A percentile compares a stretch with the other conserved stretches of the same genome.
phyloP scores from a whole-genome alignment of 768 basidiomycete species.

The Suillus brevipes region DNA sequence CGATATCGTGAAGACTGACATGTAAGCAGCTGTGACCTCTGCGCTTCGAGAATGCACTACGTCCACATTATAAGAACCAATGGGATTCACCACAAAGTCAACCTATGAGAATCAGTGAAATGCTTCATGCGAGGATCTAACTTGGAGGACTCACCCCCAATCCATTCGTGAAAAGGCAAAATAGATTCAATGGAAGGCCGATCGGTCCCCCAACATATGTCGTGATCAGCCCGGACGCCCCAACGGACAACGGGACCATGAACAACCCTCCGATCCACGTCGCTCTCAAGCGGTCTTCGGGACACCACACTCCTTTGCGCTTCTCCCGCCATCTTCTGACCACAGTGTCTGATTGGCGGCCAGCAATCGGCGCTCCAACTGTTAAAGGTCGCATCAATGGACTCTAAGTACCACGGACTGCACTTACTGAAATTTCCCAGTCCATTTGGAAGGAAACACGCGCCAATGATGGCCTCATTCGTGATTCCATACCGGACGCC shows the following conservation, averaged over 20 bases:
- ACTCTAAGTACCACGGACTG: not conserved
- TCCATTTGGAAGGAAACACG: slow-evolving; percentile 27
- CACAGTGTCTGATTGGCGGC: slow-evolving; percentile 55
- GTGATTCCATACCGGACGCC: slow-evolving; percentile 40
- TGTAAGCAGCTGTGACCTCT: not conserved
- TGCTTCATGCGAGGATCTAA: not conserved
- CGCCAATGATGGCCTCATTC: slow-evolving; percentile 24
- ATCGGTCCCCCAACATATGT: slow-evolving; percentile 47
- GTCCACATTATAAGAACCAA: slow-evolving; percentile 43
- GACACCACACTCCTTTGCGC: slow-evolving; percentile 60
- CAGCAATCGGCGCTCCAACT: slow-evolving; percentile 65
- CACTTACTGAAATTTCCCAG: slow-evolving; percentile 27
- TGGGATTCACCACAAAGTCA: slow-evolving; percentile 55
- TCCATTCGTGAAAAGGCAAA: slow-evolving; percentile 64
- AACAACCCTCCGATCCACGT: slow-evolving; percentile 45
- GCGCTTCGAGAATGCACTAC: not conserved
- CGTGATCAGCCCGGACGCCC: slow-evolving; percentile 50
- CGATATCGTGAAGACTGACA: not conserved
- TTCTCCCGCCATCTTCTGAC: slow-evolving; percentile 48
- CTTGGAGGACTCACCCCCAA: slow-evolving; percentile 48
- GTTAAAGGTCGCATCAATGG: not conserved
- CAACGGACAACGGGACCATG: slow-evolving; percentile 54
- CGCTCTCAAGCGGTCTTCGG: slow-evolving; percentile 67
- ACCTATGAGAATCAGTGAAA: slow-evolving; percentile 38
- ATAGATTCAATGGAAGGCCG: slow-evolving; percentile 51